phyloP scores from a whole-genome alignment of 306 rosid genomes.

The Geum urbanum region DNA sequence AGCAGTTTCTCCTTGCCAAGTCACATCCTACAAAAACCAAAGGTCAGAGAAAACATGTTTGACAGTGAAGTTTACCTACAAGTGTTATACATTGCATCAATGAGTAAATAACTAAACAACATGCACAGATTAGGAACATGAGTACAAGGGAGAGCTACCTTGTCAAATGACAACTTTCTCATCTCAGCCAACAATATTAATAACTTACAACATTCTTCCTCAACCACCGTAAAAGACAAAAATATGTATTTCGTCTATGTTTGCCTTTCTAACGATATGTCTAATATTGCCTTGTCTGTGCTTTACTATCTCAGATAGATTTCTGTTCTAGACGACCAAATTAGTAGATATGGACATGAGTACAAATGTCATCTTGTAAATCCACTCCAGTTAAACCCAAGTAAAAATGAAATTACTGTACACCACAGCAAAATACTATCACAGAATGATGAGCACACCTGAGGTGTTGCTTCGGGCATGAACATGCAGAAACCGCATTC shows the following conservation, averaged over 20 bases:
- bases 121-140: not conserved
- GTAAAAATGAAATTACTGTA: conserved; percentile 13
- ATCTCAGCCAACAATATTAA: not conserved
- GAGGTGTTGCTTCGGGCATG: conserved; percentile 76
- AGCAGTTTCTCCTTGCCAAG: conserved; percentile 85
- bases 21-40: conserved; percentile 57
- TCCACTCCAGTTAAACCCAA: conserved; percentile 10
- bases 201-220: not conserved
- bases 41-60: not conserved
- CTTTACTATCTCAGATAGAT: not conserved
- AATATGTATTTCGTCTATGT: not conserved
- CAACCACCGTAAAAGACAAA: not conserved
- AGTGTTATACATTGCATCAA: conserved; percentile 1
- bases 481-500: conserved; percentile 89
- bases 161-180: not conserved
- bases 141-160: conserved; percentile 2
- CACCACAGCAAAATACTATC: conserved; percentile 14
- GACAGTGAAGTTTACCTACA: not conserved
- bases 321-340: conserved; percentile 1
- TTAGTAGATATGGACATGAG: not conserved
- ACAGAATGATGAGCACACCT: conserved; percentile 49
- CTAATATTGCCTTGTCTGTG: not conserved
- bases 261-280: not conserved
- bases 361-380: not conserved
- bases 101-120: not conserved